These are phyloP conservation scores for Pterocarpus macrocarpus DNA, from an alignment of 306 rosid genomes.

Conservation along the genomic window DNA sequence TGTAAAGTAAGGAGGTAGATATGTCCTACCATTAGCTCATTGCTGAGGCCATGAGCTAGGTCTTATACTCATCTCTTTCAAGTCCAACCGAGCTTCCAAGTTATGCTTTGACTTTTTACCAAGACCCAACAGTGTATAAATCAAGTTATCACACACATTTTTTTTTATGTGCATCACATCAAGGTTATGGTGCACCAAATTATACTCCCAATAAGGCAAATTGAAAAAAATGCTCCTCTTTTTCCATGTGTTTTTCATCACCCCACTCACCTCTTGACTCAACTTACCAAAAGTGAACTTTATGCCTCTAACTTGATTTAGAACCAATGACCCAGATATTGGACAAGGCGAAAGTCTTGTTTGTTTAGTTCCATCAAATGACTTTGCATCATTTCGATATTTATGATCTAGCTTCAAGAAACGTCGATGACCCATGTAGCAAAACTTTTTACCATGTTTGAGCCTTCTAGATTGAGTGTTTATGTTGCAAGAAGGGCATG, in stretches of 20 bases:
- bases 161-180: background rate
- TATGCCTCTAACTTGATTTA: background rate
- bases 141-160: background rate
- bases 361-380: too few relatives aligned
- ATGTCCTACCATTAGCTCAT: background rate
- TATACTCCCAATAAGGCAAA: too few relatives aligned
- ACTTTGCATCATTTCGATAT: background rate
- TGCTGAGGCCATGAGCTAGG: slow-evolving; percentile 3
- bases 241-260: too few relatives aligned
- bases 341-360: background rate
- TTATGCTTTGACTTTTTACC: background rate
- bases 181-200: too few relatives aligned
- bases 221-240: too few relatives aligned
- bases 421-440: too few relatives aligned
- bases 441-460: too few relatives aligned
- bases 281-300: background rate
- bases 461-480: too few relatives aligned
- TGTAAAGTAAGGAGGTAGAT: slow-evolving; percentile 1
- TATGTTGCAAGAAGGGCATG: too few relatives aligned
- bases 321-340: background rate
- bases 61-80: background rate
- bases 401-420: too few relatives aligned
- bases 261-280: too few relatives aligned
- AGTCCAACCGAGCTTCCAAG: background rate
- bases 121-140: too few relatives aligned